These are phyloP conservation scores for Begonia fuchsioides DNA, from an alignment of 306 rosid species.

Conservation along the genomic window DNA sequence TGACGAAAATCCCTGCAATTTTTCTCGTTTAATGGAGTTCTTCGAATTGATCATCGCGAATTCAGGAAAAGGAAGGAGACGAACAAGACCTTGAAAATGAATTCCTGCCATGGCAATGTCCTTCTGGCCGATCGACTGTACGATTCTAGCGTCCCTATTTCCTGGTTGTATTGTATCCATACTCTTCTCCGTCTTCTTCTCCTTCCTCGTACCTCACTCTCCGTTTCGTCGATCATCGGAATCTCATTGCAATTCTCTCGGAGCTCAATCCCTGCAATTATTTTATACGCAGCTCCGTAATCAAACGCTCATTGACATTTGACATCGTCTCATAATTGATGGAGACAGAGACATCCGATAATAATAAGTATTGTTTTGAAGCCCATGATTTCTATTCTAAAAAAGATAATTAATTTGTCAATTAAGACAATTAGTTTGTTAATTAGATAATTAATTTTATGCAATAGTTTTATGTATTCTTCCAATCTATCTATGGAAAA, in stretches of 20 bases:
- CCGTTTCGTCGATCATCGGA: conserved; percentile 31
- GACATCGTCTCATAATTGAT: too few species aligned
- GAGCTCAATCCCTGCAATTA: too few species aligned
- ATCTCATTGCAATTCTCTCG: too few species aligned
- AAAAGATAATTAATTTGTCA: too few species aligned
- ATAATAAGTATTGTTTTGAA: too few species aligned
- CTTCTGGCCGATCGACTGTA: conserved; percentile 42
- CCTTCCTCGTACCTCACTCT: conserved; percentile 38
- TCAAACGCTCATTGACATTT: too few species aligned
- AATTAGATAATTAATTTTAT: neutral
- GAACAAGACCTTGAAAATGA: conserved; percentile 60
- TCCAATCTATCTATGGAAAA: neutral
- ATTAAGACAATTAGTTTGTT: neutral
- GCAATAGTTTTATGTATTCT: neutral
- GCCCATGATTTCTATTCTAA: too few species aligned
- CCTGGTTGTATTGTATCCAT: conserved; percentile 45
- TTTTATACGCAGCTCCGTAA: too few species aligned
- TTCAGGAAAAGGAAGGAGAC: neutral
- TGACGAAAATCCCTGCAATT: conserved; percentile 72
- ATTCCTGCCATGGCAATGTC: conserved; percentile 53
- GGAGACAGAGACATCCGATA: too few species aligned
- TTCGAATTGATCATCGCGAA: neutral
- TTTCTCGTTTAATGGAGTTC: neutral
- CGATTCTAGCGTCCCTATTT: conserved; percentile 44
- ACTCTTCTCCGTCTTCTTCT: conserved; percentile 25